Base-by-base conservation (phyloP, 495 filamentous ascomycete genomes). In the Aspergillus leporis region DNA sequence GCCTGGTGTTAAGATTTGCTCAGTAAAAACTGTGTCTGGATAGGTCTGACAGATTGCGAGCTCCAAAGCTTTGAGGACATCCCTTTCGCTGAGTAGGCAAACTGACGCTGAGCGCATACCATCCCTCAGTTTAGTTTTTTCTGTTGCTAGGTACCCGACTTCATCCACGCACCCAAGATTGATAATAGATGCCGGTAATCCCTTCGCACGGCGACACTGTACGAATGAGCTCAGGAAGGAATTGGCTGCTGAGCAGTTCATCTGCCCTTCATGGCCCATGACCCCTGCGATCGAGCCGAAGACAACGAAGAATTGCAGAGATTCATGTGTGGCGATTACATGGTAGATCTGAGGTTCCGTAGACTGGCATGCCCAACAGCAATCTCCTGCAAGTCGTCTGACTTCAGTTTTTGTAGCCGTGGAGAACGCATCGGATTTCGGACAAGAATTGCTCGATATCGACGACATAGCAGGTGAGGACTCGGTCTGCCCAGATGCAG, bases 271-370 rank as follows among this genome's bases (percentile, higher is more conserved):
- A 4, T 50, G 49, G 1, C 76, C 80, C 10, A 73, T 52, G 2
- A 74, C 48, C 8, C 74, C 76, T 19, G 66, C 63, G 6, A 74
- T 52, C 1, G 74, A 78, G 28, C 72, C 72, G 36, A 77, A 67
- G 45, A 81, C 64, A 46, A 79, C 52, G 62, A 84, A 83, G 67
- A 83, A 84, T 60, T 80, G 77, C 6, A 81, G 4, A 69, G 61
- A 25, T 78, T 53, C 49, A 41, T 47, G 23, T n/a, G n/a, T n/a
- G n/a, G 9, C 13, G 34, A 36, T 12, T 36, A 36, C 34, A 36
- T 36, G 34, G 34, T 2, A 10, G 34, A 36, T 14, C 13, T 36
- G 34, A 10, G 34, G 34, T 2, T 10, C 8, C 13, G 2, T 10
- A 14, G 34, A 12, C 13, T 14, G 8, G 34, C 34, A 36, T 10